These are phyloP conservation scores for Boletus sp. DNA, from an alignment of 768 basidiomycete genomes.

Conservation along the genomic window DNA sequence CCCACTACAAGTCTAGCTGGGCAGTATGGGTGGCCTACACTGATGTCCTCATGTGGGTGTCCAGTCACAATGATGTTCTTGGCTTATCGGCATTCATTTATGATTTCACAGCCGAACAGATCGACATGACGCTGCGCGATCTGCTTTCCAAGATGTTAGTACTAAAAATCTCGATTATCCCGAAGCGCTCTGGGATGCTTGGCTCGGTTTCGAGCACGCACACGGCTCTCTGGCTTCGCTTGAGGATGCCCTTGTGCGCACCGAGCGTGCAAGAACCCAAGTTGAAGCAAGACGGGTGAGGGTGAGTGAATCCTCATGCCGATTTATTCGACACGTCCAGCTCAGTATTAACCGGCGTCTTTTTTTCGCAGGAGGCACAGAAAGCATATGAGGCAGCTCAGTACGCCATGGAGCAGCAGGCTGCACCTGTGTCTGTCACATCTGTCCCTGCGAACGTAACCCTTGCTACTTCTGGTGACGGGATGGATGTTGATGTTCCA, in stretches of 20 bases:
- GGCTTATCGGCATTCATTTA: background rate
- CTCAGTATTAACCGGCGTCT: background rate
- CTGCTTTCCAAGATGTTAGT: constrained; percentile 62
- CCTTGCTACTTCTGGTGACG: constrained; percentile 4
- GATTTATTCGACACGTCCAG: background rate
- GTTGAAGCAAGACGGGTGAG: constrained; percentile 61
- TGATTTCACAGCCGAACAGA: constrained; percentile 43
- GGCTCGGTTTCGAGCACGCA: constrained; percentile 82
- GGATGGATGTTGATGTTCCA: constrained; percentile 43
- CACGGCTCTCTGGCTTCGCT: constrained; percentile 71
- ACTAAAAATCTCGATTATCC: constrained; percentile 89
- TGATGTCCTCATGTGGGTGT: constrained; percentile 65
- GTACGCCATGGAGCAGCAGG: constrained; percentile 40
- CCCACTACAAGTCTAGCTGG: constrained; percentile 68
- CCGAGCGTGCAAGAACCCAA: constrained; percentile 61
- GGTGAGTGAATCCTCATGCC: constrained; percentile 36
- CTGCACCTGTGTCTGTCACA: constrained; percentile 32
- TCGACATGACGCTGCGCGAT: constrained; percentile 57
- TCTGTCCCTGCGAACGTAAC: constrained; percentile 4
- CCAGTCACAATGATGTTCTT: background rate
- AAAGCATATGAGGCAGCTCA: constrained; percentile 53
- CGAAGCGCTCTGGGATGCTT: constrained; percentile 89
- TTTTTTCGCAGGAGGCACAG: constrained; percentile 53
- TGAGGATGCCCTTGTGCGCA: constrained; percentile 56
- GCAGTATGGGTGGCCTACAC: constrained; percentile 73